Percentiles rank a stretch among this genome's conserved stretches.
phyloP scores from a whole-genome alignment of 2,329 filamentous ascomycete genomes.

The Hymenoscyphus fraxineus region DNA sequence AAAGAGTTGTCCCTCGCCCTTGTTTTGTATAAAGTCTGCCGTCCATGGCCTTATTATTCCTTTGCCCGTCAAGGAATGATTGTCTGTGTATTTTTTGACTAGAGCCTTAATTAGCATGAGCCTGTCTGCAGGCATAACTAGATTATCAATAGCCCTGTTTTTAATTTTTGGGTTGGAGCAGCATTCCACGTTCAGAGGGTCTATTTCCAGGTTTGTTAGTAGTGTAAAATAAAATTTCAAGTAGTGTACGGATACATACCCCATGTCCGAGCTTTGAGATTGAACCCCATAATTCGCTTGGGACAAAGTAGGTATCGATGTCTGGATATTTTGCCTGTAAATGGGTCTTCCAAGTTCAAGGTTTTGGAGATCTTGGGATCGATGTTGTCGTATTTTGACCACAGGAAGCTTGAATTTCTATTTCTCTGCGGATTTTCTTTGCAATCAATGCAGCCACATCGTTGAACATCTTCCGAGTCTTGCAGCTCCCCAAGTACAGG shows the following conservation, averaged over 20 bases:
- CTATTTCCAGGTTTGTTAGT: neutral
- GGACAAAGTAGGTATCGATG: slow-evolving; percentile 1
- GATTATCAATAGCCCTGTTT: neutral
- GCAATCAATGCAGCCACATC: neutral
- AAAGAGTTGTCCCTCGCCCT: neutral
- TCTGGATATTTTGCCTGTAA: neutral
- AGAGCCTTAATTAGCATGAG: neutral
- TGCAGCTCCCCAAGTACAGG: neutral
- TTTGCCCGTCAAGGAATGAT: neutral
- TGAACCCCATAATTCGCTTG: neutral
- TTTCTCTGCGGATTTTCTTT: neutral
- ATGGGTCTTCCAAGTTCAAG: neutral
- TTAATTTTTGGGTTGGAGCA: neutral
- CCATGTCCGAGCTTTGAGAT: neutral
- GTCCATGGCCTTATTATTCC: neutral
- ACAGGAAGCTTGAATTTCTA: neutral
- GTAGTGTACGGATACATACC: neutral
- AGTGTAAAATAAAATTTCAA: neutral
- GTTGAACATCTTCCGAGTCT: neutral
- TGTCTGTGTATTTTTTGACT: neutral
- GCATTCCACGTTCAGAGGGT: neutral
- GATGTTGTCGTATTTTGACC: neutral
- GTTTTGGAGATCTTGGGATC: neutral
- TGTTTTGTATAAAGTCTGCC: neutral
- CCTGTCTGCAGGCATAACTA: neutral